phyloP scores from a whole-genome alignment of 1,139 yeast species.

The Nadsonia starkeyi-henricii region DNA sequence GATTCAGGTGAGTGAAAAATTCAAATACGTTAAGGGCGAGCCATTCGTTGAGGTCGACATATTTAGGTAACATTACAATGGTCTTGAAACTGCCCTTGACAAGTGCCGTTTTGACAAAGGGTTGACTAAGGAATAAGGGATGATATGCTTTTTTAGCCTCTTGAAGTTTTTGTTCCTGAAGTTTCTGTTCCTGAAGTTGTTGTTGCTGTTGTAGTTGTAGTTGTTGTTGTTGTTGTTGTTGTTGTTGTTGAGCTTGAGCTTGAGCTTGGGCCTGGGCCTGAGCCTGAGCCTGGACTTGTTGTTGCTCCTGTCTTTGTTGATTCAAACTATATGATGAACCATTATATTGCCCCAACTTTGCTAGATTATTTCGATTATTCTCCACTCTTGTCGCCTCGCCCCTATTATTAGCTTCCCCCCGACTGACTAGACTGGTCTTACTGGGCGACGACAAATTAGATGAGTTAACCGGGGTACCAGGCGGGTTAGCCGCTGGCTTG shows the following conservation, averaged over 20 bases:
- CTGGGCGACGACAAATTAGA: too few relatives aligned
- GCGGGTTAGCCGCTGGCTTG: conserved; percentile 10
- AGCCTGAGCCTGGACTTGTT: not conserved
- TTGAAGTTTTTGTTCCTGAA: conserved; percentile 11
- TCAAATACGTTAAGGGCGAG: conserved; percentile 86
- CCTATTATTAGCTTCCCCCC: too few relatives aligned
- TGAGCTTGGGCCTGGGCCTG: too few relatives aligned
- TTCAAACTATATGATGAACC: not conserved
- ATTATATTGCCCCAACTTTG: too few relatives aligned
- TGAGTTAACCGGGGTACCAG: too few relatives aligned
- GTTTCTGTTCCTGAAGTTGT: conserved; percentile 9
- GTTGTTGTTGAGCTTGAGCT: not conserved
- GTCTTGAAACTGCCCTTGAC: conserved; percentile 97
- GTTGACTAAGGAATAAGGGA: conserved; percentile 77
- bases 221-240: conserved; percentile 2
- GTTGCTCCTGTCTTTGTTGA: not conserved
- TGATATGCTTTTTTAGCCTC: conserved; percentile 5
- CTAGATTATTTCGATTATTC: too few relatives aligned
- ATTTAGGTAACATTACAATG: conserved; percentile 86
- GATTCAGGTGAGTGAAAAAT: conserved; percentile 70
- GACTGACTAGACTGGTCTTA: too few relatives aligned
- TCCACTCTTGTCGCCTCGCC: too few relatives aligned
- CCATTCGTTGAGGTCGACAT: conserved; percentile 94
- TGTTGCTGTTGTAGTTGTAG: conserved; percentile 20
- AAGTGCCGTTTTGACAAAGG: conserved; percentile 83